Base-by-base conservation (phyloP, 176 grass and related monocot species). In the Olyra latifolia region DNA sequence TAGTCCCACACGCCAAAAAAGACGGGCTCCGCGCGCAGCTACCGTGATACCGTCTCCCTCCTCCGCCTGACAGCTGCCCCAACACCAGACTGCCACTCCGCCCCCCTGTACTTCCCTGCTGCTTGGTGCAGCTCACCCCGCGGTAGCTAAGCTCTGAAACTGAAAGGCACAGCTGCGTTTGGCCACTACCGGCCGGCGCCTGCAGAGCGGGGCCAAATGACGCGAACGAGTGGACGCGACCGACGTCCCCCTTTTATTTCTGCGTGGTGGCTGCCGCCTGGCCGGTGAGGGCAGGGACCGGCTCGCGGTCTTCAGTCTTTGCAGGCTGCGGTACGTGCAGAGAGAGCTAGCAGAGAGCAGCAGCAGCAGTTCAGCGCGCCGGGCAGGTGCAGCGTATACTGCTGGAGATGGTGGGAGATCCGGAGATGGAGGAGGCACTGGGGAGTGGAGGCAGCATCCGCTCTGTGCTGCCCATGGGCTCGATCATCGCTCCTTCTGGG, bases 401-500 rank as follows among this genome's bases (percentile, higher is more conserved):
- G 29, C 48, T 14, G 14, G 8, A 7, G 81, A 75, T 85, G 60
- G 75, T 45, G 2, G 41, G 50, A 41, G 80, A 74, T 42, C 50
- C 22, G 17, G 87, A n/a, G 62, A 41, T 78, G 75, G 76, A 72
- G 8, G 73, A 82, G 20, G 79, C 56, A 23, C 22, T 2, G 2
- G 20, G 9, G 53, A 58, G 8, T 0, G 74, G 69, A 0, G 56
- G 83, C 0, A 64, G 81, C 41, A 19, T 84, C 45, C 50, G 27
- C 75, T 66, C 83, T 32, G 15, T 68, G 39, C 67, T 92, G 8
- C 69, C 87, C 43, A 15, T 71, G 27, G 75, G 10, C 32, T 83
- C 77, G 47, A 75, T 92, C 1, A 11, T 84, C 80, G 80, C 57
- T 59, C 83, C 90, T 27, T 72, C 78, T 43, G 87, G 87, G 56